These are phyloP conservation scores for Xylaria sp. DNA, from an alignment of 2,329 filamentous ascomycete species.

Conservation along the genomic window DNA sequence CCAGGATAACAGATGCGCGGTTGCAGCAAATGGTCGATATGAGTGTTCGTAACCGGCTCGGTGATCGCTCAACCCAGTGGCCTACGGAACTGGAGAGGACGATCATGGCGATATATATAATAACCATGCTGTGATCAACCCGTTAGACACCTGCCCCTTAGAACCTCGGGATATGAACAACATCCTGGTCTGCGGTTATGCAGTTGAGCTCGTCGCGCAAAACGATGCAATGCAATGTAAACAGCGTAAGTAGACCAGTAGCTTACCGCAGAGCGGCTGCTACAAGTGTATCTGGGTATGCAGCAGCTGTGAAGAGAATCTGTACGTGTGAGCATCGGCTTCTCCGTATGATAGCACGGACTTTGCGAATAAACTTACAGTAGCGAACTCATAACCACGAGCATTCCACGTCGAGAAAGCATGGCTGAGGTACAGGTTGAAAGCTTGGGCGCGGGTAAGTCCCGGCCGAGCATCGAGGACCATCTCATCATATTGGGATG, in stretches of 20 bases:
- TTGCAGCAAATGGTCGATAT: conserved; percentile 56
- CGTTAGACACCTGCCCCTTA: conserved; percentile 11
- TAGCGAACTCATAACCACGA: conserved; percentile 65
- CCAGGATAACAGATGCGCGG: conserved; percentile 53
- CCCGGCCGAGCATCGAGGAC: conserved; percentile 12
- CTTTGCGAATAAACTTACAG: conserved; percentile 51
- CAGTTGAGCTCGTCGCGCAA: neutral
- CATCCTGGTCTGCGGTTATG: neutral
- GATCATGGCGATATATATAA: conserved; percentile 53
- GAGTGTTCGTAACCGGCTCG: conserved; percentile 54
- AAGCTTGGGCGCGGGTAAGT: conserved; percentile 51
- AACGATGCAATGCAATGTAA: neutral
- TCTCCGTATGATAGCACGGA: neutral
- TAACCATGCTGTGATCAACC: conserved; percentile 44
- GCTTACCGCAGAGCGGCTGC: conserved; percentile 53
- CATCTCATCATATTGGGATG: neutral
- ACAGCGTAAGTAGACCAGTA: neutral
- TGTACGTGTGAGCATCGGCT: conserved; percentile 49
- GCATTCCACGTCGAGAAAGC: conserved; percentile 68
- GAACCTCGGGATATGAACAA: neutral
- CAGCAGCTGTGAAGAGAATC: conserved; percentile 64
- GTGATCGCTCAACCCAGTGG: conserved; percentile 54
- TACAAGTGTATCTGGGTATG: conserved; percentile 55
- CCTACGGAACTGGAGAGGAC: conserved; percentile 55
- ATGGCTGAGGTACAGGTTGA: conserved; percentile 62